Evolutionary conservation across 805 yeast genomes (phyloP), one percentile per base, ranked within the genome.

Genomic region (Yamadazyma sp.): DNA sequence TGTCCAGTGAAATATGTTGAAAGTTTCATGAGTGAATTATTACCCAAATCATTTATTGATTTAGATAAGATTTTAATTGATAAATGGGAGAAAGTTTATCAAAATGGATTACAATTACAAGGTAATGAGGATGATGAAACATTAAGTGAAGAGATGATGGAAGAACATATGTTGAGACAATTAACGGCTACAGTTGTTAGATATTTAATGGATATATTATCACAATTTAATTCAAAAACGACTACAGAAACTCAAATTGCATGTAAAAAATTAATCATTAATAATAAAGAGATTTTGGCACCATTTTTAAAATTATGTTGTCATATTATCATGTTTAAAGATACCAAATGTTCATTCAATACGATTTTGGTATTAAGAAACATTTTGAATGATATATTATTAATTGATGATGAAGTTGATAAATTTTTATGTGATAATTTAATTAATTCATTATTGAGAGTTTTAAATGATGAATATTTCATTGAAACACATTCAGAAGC

Each of bases 81-180:
- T 18, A 81, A 75, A 54, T 93, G 98, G 98, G 76, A 71, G 19
- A 69, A 67, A 44, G 85, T 79, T 13, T 77, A 74, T 53, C 58
- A 65, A 35, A 78, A 73, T 21, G 82, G 83, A 3, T 51, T 76
- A 24, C 78, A 75, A 44, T 58, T 73, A 25, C 77, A 73, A 46
- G 80, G 80, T 0, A 71, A 73, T 27, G 78, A 75, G 27, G 82
- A 79, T 42, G 95, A 88, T 48, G 89, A 80, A 34, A 86, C 87
- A 16, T 69, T 91, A 50, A 82, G 93, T n/a, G 96, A 89, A 47
- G 98, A 93, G 54, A 93, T 93, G 94, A 82, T 93, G 85, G 97
- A 91, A 48, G 98, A 93, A 55, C 96, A 91, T 58, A 74, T 91
- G 69, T 65, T 91, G 40, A 71, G 98, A 47, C 98, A 93, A 56